These are phyloP conservation scores for Oxyria digyna DNA, from an alignment of 148 eudicot genomes.

Conservation along the genomic window DNA sequence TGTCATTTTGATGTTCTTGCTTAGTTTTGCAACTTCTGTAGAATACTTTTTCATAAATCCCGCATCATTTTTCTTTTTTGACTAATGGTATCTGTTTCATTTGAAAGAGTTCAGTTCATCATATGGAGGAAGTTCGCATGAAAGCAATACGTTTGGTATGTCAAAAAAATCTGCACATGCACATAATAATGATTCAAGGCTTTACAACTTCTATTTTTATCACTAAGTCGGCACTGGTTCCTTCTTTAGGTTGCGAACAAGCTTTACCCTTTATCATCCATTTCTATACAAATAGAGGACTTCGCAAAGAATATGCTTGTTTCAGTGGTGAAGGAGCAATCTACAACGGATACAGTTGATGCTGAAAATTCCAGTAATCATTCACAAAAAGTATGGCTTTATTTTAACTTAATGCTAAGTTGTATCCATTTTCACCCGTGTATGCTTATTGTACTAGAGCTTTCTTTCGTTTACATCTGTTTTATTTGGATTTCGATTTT, in stretches of 20 bases:
- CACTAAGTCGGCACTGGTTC: slow-evolving; percentile 2
- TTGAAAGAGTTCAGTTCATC: slow-evolving; percentile 84
- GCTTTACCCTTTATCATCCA: slow-evolving; percentile 70
- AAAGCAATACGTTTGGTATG: slow-evolving; percentile 98
- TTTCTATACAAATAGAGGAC: slow-evolving; percentile 64
- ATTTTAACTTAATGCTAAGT: not conserved
- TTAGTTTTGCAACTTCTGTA: not conserved
- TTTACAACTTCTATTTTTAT: not conserved
- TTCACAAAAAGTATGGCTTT: slow-evolving; percentile 37
- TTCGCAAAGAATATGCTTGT: slow-evolving; percentile 76
- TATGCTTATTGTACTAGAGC: not conserved
- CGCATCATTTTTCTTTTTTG: slow-evolving; percentile 1
- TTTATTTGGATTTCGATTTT: not conserved
- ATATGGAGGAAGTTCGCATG: slow-evolving; percentile 91
- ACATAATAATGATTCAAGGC: not conserved
- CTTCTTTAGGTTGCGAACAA: slow-evolving; percentile 80
- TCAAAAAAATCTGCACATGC: slow-evolving; percentile 2
- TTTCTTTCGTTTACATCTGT: not conserved
- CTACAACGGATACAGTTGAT: slow-evolving; percentile 18
- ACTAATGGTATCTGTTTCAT: slow-evolving; percentile 14
- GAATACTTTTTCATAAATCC: not conserved
- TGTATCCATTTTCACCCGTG: not conserved
- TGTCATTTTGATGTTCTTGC: too few relatives aligned
- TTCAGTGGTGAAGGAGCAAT: slow-evolving; percentile 29
- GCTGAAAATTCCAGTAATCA: slow-evolving; percentile 29